phyloP scores from a whole-genome alignment of 305 asterid species.

The Caryopteris hybrid region DNA sequence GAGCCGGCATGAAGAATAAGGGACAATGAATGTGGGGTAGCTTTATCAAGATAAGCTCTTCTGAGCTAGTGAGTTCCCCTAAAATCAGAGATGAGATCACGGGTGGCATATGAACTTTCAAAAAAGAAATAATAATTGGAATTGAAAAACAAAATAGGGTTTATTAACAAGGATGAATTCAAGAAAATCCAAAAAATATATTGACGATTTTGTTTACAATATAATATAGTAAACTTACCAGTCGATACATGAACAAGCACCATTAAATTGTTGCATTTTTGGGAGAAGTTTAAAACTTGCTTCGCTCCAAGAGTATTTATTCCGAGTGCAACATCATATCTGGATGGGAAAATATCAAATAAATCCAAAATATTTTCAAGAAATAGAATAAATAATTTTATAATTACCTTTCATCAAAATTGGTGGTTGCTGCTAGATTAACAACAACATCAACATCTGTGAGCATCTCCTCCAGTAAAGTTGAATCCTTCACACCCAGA shows the following conservation, averaged over 20 bases:
- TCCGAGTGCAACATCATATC: constrained; percentile 43
- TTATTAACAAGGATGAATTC: neutral
- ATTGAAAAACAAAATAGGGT: no score
- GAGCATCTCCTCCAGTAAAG: constrained; percentile 41
- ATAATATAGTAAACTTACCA: constrained; percentile 38
- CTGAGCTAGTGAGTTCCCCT: no score
- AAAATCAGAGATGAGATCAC: neutral
- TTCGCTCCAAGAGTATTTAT: constrained; percentile 44
- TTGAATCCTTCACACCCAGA: constrained; percentile 45
- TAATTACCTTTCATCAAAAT: constrained; percentile 48
- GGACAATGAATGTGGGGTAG: no score
- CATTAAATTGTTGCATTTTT: constrained; percentile 35
- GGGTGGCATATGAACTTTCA: neutral
- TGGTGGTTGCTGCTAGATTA: constrained; percentile 52
- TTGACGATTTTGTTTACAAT: neutral
- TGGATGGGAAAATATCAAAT: constrained; percentile 18
- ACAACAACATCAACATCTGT: constrained; percentile 38
- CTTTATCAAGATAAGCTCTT: no score
- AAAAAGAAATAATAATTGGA: no score
- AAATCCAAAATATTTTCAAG: neutral
- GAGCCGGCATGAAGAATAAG: no score
- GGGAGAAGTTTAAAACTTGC: constrained; percentile 39
- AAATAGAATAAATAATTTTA: no score
- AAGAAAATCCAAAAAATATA: no score
- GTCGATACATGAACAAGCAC: constrained; percentile 50